Evolutionary conservation across 129 eudicot genomes (phyloP).

Genomic region (Flaveria linearis): DNA sequence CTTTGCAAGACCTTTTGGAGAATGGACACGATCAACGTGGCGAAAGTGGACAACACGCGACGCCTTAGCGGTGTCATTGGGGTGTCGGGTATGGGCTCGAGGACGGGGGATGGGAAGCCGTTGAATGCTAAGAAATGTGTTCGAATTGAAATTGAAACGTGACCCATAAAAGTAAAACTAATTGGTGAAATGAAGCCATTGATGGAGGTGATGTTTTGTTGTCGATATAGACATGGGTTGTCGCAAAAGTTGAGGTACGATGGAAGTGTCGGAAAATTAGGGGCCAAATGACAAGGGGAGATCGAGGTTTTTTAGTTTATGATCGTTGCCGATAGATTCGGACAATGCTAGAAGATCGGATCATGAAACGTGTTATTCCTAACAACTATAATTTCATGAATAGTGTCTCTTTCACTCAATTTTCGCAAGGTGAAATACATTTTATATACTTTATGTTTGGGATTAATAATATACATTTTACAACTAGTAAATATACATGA

Average conservation of each 20-base stretch:
- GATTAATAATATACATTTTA: too few relatives aligned
- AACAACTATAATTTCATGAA: too few relatives aligned
- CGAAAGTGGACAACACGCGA: conserved; percentile 49
- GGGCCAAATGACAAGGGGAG: conserved; percentile 33
- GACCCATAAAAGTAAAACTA: conserved; percentile 33
- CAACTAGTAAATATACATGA: too few relatives aligned
- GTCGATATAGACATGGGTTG: conserved; percentile 31
- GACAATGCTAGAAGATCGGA: conserved; percentile 8
- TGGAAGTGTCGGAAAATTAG: conserved; percentile 32
- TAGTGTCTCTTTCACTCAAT: too few relatives aligned
- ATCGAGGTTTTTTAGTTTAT: conserved; percentile 18
- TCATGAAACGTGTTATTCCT: too few relatives aligned
- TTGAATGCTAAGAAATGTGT: conserved; percentile 38
- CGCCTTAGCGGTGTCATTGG: conserved; percentile 42
- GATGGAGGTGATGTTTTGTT: conserved; percentile 23
- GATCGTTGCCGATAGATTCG: conserved; percentile 21
- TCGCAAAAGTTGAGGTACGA: conserved; percentile 17
- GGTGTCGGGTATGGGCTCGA: conserved; percentile 11
- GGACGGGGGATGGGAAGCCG: conserved; percentile 19
- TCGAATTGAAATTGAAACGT: conserved; percentile 36
- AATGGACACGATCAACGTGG: conserved; percentile 35
- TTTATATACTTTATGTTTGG: too few relatives aligned
- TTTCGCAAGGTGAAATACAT: too few relatives aligned
- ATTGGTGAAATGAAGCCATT: conserved; percentile 23
- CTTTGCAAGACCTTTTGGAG: conserved; percentile 30